Evolutionary conservation across 352 stramenopile genomes (phyloP), one percentile per base, ranked within the genome.

Genomic region (Pythium apleroticum): DNA sequence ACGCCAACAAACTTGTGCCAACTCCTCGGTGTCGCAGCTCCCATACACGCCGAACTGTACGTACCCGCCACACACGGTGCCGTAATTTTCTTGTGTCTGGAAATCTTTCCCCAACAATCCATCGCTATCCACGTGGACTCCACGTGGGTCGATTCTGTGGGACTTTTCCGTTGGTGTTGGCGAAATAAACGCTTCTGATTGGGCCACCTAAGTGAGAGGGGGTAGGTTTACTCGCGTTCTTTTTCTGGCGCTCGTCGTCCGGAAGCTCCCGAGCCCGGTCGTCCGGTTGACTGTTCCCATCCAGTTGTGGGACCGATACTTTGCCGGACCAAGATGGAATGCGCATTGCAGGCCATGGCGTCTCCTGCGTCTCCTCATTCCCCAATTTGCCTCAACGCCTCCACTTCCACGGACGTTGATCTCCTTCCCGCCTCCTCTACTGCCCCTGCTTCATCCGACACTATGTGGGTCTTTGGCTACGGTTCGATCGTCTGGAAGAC

Each of bases 381-480:
- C 43, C 43, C 43, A 50, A 50, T 50, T 50, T 50, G 43, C 43
- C 43, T 27, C 43, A 22, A 50, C 43, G 43, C 43, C 43, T 50
- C 43, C 43, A 50, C 19, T 15, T 9, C 43, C 43, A 27, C 43
- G 43, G 20, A 22, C 19, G 20, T 27, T 22, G 43, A 50, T 50
- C 22, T 25, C 10, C 25, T 22, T 12, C 30, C 17, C 19, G 33
- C 25, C 10, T 39, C 41, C 52, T 39, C 14, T 30, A 43, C 52
- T 41, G 17, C 52, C 33, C 17, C 52, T 52, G 14, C 17, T n/a
- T 35, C 24, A 17, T 43, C 41, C 27, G 20, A 24, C 27, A 75
- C 1, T 59, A 91, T 92, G 84, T 92, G 83, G 83, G 83, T 92
- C n/a, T 92, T 92, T 70, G 83, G 83, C 68, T 92, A 90, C 74